Conservation (phyloP, 192 early-diverging fungal species). For the Coemansia sp. region DNA sequence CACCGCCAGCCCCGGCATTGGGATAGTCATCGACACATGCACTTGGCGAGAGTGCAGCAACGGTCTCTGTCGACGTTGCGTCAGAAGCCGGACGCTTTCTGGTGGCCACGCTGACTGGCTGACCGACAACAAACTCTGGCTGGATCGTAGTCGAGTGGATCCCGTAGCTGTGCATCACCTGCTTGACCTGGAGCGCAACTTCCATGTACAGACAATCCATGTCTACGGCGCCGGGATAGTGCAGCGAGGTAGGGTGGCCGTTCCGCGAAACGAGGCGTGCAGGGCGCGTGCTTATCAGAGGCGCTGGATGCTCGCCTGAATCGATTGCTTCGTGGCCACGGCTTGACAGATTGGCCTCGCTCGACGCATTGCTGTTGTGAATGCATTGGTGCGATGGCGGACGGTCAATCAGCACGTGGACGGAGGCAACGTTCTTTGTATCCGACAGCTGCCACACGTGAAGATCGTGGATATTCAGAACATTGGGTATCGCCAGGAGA, state of each 20-base stretch:
- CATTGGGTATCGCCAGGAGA: constrained; percentile 62
- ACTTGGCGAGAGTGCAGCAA: neutral
- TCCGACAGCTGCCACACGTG: constrained; percentile 93
- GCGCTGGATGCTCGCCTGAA: constrained; percentile 7
- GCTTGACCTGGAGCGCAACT: constrained; percentile 70
- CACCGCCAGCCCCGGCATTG: constrained; percentile 3
- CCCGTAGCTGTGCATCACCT: constrained; percentile 73
- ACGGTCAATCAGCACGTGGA: constrained; percentile 73
- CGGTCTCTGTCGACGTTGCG: neutral
- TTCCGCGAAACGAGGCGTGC: constrained; percentile 38
- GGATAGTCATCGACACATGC: neutral
- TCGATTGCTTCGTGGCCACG: constrained; percentile 4
- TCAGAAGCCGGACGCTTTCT: constrained; percentile 6
- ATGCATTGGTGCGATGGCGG: constrained; percentile 50
- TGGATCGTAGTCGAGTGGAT: constrained; percentile 90
- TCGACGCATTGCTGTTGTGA: constrained; percentile 47
- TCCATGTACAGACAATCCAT: constrained; percentile 67
- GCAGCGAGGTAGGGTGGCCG: constrained; percentile 14
- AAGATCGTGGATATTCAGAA: constrained; percentile 82
- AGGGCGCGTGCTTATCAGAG: constrained; percentile 5
- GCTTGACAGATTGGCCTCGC: constrained; percentile 20
- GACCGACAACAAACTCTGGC: constrained; percentile 75
- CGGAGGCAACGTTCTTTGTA: constrained; percentile 75
- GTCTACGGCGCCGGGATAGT: constrained; percentile 28
- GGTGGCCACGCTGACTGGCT: constrained; percentile 40